Percentiles rank a stretch among this genome's conserved stretches.
phyloP scores from a whole-genome alignment of 257 asterid species.

The Solanum tarijense region DNA sequence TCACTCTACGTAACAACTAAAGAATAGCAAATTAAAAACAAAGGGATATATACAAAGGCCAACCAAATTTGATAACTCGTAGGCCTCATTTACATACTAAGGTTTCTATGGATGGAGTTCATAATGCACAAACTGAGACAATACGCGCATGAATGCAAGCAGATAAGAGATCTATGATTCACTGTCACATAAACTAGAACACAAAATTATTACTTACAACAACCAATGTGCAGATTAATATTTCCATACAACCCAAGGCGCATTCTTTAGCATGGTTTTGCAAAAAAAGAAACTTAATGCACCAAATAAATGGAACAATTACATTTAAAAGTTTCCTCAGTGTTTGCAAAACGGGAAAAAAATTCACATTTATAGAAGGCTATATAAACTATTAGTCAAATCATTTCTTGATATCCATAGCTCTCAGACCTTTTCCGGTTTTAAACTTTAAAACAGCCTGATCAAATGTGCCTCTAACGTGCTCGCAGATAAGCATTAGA shows the following conservation, averaged over 20 bases:
- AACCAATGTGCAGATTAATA: background rate
- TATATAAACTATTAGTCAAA: background rate
- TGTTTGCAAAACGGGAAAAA: background rate
- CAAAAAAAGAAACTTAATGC: background rate
- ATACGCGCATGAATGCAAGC: background rate
- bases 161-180: background rate
- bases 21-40: background rate
- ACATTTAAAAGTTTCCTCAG: background rate
- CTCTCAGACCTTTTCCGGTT: slow-evolving; percentile 17
- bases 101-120: background rate
- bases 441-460: slow-evolving; percentile 54
- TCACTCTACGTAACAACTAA: background rate
- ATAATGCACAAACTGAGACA: background rate
- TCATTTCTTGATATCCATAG: slow-evolving; percentile 22
- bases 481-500: slow-evolving; percentile 62
- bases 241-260: background rate
- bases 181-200: background rate
- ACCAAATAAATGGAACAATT: background rate
- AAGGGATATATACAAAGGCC: background rate
- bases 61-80: background rate
- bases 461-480: slow-evolving; percentile 56
- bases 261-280: background rate
- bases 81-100: background rate
- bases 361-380: background rate
- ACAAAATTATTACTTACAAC: background rate